phyloP scores from a whole-genome alignment of 2,329 filamentous ascomycete genomes.

The Sporothrix phasma region DNA sequence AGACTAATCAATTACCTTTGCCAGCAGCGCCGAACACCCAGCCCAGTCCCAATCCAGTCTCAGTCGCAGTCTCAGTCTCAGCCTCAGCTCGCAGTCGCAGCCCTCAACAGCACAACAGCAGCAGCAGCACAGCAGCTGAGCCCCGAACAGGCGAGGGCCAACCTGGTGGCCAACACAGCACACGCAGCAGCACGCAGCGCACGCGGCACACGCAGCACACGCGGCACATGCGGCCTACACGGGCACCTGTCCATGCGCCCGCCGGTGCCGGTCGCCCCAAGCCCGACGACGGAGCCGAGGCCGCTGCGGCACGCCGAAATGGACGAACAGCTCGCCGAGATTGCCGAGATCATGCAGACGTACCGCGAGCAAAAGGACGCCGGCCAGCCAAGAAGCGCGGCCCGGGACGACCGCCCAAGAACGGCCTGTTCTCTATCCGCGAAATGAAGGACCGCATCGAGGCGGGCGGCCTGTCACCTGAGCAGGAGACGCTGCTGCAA shows the following conservation, averaged over 20 bases:
- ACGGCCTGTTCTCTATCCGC: conserved; percentile 73
- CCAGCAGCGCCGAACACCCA: not conserved
- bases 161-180: not conserved
- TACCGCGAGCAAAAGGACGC: not conserved
- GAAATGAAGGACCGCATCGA: conserved; percentile 50
- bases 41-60: not conserved
- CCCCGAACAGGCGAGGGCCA: not conserved
- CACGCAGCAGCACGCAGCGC: not conserved
- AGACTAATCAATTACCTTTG: too few species aligned
- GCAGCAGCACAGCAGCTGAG: not conserved
- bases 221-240: not conserved
- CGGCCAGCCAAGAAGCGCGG: conserved; percentile 53
- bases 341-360: conserved; percentile 8
- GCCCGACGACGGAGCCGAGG: not conserved
- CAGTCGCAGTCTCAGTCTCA: not conserved
- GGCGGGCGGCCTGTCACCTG: not conserved
- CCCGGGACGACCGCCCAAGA: conserved; percentile 72
- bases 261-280: too few species aligned
- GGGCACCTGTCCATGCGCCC: too few species aligned
- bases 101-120: not conserved
- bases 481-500: not conserved
- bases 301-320: not conserved
- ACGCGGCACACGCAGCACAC: not conserved
- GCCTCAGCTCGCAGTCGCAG: not conserved
- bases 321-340: conserved; percentile 3